Evolutionary conservation across 2,329 filamentous ascomycete species (phyloP).

Genomic region (Atkinsonella texensis): DNA sequence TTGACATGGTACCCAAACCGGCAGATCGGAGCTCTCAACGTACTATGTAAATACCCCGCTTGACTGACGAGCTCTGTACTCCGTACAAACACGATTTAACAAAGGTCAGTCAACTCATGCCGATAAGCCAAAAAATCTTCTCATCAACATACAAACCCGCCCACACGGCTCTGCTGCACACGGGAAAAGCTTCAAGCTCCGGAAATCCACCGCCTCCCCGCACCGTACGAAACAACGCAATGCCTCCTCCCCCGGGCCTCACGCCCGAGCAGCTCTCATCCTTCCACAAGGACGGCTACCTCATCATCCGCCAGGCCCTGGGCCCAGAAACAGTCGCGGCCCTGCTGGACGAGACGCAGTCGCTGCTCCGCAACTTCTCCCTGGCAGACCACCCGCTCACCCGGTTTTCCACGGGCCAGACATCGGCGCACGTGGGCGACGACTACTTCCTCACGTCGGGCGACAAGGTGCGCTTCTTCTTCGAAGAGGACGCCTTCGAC

Average conservation of each 20-base stretch:
- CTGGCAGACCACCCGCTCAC: slow-evolving; percentile 85
- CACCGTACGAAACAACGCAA: not conserved
- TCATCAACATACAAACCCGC: too few species aligned
- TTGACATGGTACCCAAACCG: too few species aligned
- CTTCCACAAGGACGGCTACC: slow-evolving; percentile 79
- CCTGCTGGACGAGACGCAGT: slow-evolving; percentile 63
- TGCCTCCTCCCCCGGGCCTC: slow-evolving; percentile 38
- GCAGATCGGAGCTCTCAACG: too few species aligned
- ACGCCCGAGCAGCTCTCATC: slow-evolving; percentile 56
- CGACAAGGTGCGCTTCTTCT: slow-evolving; percentile 93
- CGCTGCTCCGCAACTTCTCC: slow-evolving; percentile 62
- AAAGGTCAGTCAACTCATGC: too few species aligned
- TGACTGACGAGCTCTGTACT: too few species aligned
- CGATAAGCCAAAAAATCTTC: too few species aligned
- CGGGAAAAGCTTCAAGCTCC: too few species aligned
- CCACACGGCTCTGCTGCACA: too few species aligned
- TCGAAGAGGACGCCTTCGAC: slow-evolving; percentile 86
- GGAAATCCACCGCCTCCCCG: too few species aligned
- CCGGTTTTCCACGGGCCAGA: slow-evolving; percentile 77
- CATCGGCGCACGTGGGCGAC: slow-evolving; percentile 72
- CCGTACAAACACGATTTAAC: too few species aligned
- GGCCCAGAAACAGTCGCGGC: slow-evolving; percentile 49
- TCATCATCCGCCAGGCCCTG: slow-evolving; percentile 72
- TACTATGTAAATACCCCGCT: too few species aligned
- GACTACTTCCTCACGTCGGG: slow-evolving; percentile 85